phyloP scores from a whole-genome alignment of 2,329 filamentous ascomycete genomes.

The Dothistroma septosporum region DNA sequence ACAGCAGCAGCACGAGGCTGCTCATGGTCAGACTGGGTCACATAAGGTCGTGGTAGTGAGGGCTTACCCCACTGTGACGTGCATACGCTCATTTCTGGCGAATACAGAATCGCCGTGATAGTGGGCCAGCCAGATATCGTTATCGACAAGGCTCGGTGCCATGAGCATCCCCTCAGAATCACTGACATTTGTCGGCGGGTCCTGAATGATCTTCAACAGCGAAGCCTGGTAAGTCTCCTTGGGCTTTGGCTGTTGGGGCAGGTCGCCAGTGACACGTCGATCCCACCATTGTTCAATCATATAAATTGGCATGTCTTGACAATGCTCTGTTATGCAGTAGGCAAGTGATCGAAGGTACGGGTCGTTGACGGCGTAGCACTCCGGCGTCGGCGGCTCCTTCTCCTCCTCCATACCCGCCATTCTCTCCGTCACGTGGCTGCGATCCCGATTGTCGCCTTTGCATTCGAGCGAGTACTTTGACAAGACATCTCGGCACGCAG shows the following conservation, averaged over 20 bases:
- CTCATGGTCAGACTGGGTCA: constrained; percentile 2
- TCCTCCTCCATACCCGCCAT: not conserved
- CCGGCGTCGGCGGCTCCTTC: constrained; percentile 2
- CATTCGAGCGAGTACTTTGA: not conserved
- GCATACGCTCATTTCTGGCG: constrained; percentile 28
- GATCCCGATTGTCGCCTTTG: not conserved
- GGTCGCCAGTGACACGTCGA: constrained; percentile 17
- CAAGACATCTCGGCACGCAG: not conserved
- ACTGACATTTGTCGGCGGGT: constrained; percentile 20
- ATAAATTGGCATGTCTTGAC: constrained; percentile 22
- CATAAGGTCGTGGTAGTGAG: constrained; percentile 26
- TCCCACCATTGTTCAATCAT: constrained; percentile 32
- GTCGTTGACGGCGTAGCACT: constrained; percentile 31
- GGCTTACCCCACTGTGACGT: constrained; percentile 19
- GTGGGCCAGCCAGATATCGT: constrained; percentile 28
- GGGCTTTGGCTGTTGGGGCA: constrained; percentile 16
- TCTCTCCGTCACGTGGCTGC: not conserved
- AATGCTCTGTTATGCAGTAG: constrained; percentile 30
- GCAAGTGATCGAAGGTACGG: constrained; percentile 31
- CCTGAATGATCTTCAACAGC: constrained; percentile 23
- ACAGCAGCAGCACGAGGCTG: constrained; percentile 23
- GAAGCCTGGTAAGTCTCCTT: constrained; percentile 28
- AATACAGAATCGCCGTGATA: constrained; percentile 30
- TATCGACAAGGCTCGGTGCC: constrained; percentile 31
- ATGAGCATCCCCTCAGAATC: constrained; percentile 27